Evolutionary conservation across 371 early-diverging fungal species (phyloP).

Genomic region (Mortierella polycephala): DNA sequence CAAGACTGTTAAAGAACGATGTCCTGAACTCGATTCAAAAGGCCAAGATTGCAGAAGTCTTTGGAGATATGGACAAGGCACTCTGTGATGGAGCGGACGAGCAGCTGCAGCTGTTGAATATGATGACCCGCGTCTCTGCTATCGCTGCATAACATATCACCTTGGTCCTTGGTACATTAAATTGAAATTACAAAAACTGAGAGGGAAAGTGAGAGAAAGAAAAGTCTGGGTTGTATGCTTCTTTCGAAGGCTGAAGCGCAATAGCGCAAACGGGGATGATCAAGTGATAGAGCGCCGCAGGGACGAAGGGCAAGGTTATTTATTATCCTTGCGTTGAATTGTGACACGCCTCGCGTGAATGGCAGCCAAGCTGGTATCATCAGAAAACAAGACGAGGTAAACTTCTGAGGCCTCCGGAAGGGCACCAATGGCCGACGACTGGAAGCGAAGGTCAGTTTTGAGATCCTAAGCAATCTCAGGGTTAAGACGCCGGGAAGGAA

Average conservation of each 20-base stretch:
- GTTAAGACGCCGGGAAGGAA: constrained; percentile 97
- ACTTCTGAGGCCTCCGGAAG: neutral
- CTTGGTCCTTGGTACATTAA: too few relatives aligned
- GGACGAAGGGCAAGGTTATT: constrained; percentile 97
- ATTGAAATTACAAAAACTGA: neutral
- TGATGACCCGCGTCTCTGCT: constrained; percentile 69
- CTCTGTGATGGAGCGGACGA: constrained; percentile 92
- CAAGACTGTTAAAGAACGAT: constrained; percentile 67
- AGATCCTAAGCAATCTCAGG: constrained; percentile 94
- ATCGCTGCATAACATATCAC: constrained; percentile 57
- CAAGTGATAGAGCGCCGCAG: constrained; percentile 74
- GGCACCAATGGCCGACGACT: constrained; percentile 69
- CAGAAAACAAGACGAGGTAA: neutral
- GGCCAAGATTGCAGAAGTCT: constrained; percentile 65
- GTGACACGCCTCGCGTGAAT: constrained; percentile 72
- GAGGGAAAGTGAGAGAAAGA: neutral
- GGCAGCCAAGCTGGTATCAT: constrained; percentile 3
- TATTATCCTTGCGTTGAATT: constrained; percentile 98
- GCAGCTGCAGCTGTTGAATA: constrained; percentile 80
- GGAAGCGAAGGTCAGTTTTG: constrained; percentile 97
- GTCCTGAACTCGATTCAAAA: constrained; percentile 76
- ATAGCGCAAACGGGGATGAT: too few relatives aligned
- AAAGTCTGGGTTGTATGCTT: neutral
- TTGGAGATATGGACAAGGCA: constrained; percentile 76
- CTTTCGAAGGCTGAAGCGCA: neutral